phyloP scores from a whole-genome alignment of 495 filamentous ascomycete genomes.

The Wilcoxina mikolae region DNA sequence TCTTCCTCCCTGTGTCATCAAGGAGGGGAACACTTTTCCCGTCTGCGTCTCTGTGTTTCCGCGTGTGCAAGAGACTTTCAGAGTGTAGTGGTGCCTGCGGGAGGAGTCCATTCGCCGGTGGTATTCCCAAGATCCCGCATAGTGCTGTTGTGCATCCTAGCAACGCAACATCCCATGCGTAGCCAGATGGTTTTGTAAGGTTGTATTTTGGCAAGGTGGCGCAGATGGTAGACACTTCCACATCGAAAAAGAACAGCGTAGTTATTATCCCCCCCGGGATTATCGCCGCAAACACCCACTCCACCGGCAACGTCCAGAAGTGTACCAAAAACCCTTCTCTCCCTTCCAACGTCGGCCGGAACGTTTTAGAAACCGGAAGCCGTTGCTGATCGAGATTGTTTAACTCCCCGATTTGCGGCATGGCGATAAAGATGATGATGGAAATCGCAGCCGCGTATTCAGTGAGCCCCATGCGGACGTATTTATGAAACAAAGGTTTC shows the following conservation, averaged over 20 bases:
- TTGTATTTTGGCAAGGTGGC: constrained; percentile 56
- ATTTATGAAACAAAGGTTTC: constrained; percentile 46
- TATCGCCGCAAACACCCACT: constrained; percentile 51
- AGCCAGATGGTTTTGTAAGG: constrained; percentile 49
- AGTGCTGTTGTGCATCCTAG: constrained; percentile 54
- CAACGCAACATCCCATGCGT: constrained; percentile 55
- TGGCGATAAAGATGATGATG: constrained; percentile 52
- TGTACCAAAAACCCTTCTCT: constrained; percentile 46
- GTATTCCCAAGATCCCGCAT: constrained; percentile 55
- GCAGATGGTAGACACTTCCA: constrained; percentile 62
- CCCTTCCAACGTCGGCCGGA: constrained; percentile 44
- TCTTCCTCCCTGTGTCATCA: constrained; percentile 24
- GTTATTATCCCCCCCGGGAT: constrained; percentile 54
- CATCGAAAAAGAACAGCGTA: constrained; percentile 59
- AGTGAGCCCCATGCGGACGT: constrained; percentile 47
- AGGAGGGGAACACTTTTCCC: no score
- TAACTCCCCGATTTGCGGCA: constrained; percentile 53
- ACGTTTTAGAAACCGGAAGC: constrained; percentile 43
- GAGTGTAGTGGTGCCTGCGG: constrained; percentile 59
- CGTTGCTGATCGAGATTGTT: constrained; percentile 47
- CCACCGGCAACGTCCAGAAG: constrained; percentile 49
- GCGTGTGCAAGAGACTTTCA: constrained; percentile 48
- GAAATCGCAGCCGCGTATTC: constrained; percentile 61
- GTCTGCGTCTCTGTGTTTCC: no score
- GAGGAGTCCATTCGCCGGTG: constrained; percentile 53